phyloP scores from a whole-genome alignment of 768 basidiomycete genomes.

The Pleurotus citrinopileatus region DNA sequence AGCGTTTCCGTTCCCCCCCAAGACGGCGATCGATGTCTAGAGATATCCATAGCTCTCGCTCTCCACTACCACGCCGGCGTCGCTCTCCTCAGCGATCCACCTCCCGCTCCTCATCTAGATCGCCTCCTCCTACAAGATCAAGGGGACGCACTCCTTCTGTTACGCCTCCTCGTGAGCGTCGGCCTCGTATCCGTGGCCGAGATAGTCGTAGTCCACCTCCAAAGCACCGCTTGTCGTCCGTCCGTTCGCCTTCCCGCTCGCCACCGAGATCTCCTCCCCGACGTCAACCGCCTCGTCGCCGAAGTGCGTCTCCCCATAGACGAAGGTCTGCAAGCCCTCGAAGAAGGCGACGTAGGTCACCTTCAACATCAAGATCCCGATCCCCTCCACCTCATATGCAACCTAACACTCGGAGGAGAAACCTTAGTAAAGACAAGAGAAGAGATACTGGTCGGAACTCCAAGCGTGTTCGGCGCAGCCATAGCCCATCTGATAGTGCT shows the following conservation, averaged over 20 bases:
- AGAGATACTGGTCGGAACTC: not conserved
- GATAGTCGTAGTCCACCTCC: conserved; percentile 60
- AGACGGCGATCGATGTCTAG: conserved; percentile 40
- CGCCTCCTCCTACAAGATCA: conserved; percentile 32
- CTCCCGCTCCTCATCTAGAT: conserved; percentile 44
- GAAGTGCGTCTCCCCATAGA: conserved; percentile 38
- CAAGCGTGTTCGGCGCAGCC: conserved; percentile 21
- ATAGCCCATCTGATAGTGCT: conserved; percentile 17
- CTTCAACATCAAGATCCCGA: conserved; percentile 30
- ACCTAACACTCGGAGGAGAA: conserved; percentile 13
- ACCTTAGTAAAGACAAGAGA: not conserved
- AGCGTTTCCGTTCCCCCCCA: conserved; percentile 38
- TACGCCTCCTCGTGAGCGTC: conserved; percentile 42
- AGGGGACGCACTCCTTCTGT: conserved; percentile 45
- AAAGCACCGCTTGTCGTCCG: conserved; percentile 38
- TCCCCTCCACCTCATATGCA: conserved; percentile 28
- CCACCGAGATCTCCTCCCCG: conserved; percentile 37
- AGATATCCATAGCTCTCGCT: conserved; percentile 33
- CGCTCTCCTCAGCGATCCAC: conserved; percentile 39
- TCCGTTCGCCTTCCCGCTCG: conserved; percentile 26
- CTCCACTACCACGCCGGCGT: conserved; percentile 34
- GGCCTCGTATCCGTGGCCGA: conserved; percentile 28
- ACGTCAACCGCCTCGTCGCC: conserved; percentile 39
- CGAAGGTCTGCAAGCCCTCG: conserved; percentile 32
- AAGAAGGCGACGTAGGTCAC: conserved; percentile 17